Base-by-base conservation (phyloP, 768 basidiomycete genomes). In the Agaricus subrufescens region DNA sequence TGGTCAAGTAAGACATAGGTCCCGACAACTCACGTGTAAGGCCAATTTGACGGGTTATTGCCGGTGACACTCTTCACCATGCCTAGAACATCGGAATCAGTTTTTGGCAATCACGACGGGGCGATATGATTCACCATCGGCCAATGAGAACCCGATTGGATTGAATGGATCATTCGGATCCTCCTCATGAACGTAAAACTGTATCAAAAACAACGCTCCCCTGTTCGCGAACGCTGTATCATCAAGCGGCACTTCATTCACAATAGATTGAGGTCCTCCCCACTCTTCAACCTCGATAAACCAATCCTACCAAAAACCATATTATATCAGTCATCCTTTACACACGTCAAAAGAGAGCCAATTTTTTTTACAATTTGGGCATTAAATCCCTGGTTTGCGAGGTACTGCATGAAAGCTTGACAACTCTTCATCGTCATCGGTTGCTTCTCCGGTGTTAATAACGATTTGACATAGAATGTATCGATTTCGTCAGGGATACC, bases 221-320 rank as follows among this genome's bases (percentile, higher is more conserved):
- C 82, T 69, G 52, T 76, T 73, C 0, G 68, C 73, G 57, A 80
- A 84, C 0, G 81, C 73, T 0, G 79, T 80, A 1, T 69, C 71
- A 37, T 72, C 63, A 4, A 66, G 30, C 5, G 71, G 57, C 3
- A 80, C 71, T 11, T 69, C 60, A 59, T 78, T 79, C 60, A 82
- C 73, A 7, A 69, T 73, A 4, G 79, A 81, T 50, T 75, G 75
- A 4, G 66, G 61, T 7, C 80, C 78, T 15, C 77, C 79, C 38
- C 73, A 79, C 0, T 77, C 61, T 29, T 75, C 78, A 3, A 78
- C 60, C 60, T 77, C 67, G 1, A 75, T 70, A 52, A 67, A 66
- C 62, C 60, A 67, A 9, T 50, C 62, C 64, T 62, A 55, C 10
- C 15, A 8, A 1, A 23, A 10, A 27, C 8, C 12, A 59, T 19